These are phyloP conservation scores for Aquanectria penicillioides DNA, from an alignment of 2,329 filamentous ascomycete genomes.

Conservation along the genomic window DNA sequence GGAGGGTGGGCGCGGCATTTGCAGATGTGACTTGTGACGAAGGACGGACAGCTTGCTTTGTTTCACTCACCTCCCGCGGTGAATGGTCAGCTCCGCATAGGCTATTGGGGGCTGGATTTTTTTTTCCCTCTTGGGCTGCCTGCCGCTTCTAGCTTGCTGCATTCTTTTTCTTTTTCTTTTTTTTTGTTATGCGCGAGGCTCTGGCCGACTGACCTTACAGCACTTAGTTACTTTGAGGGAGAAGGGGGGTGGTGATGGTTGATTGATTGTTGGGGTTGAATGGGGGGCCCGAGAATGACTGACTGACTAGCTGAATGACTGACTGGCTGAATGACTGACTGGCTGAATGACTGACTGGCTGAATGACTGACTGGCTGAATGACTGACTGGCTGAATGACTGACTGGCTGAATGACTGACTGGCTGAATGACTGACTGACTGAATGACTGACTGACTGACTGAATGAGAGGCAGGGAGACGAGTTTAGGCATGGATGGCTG, in stretches of 20 bases:
- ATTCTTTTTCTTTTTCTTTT: not conserved
- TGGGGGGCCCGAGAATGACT: no score
- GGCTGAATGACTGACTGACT: no score
- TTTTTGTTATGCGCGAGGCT: not conserved
- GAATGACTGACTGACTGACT: no score
- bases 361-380: no score
- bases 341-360: no score
- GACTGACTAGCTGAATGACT: no score
- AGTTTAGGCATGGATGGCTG: not conserved
- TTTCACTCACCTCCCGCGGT: slow-evolving; percentile 1
- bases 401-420: no score
- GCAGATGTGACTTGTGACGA: not conserved
- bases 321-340: no score
- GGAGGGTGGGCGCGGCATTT: not conserved
- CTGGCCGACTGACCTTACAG: no score
- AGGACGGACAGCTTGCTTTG: slow-evolving; percentile 1
- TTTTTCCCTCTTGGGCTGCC: not conserved
- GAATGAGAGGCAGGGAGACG: not conserved
- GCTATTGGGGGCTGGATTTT: slow-evolving; percentile 1
- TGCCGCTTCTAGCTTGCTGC: not conserved
- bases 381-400: no score
- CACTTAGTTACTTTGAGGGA: no score
- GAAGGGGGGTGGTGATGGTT: not conserved
- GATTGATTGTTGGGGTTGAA: no score
- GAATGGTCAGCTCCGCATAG: not conserved